Conservation (phyloP, 2,329 filamentous ascomycete genomes). For the Cordyceps militaris region DNA sequence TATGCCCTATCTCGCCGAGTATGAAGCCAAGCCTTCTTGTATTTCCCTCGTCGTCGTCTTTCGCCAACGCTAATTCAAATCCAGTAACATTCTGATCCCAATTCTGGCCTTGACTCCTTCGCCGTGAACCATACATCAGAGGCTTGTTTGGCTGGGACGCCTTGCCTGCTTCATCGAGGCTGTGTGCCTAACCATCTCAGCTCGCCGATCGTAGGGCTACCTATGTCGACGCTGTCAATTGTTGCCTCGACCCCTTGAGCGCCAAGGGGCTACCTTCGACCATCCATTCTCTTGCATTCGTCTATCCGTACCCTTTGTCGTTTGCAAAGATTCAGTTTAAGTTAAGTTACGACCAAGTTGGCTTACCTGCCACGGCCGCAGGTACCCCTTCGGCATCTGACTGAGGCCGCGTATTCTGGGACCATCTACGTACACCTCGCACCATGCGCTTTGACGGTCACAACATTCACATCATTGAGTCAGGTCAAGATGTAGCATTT, state of each 20-base stretch:
- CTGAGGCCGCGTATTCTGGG: background rate
- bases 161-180: background rate
- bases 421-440: background rate
- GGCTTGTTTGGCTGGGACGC: background rate
- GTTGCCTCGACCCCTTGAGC: background rate
- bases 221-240: background rate
- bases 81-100: background rate
- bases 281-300: background rate
- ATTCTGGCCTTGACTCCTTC: background rate
- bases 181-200: background rate
- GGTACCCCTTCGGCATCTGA: background rate
- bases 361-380: background rate
- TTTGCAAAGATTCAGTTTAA: background rate
- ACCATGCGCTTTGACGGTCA: constrained; percentile 1
- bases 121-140: background rate
- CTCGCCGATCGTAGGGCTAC: constrained; percentile 1
- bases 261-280: background rate
- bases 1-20: background rate
- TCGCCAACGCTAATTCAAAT: background rate
- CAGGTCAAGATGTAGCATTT: constrained; percentile 4
- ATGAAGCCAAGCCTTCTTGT: background rate
- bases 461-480: constrained; percentile 7
- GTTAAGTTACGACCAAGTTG: background rate
- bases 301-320: background rate
- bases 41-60: background rate